A percentile compares a stretch with the other conserved stretches of the same genome.
phyloP scores from a whole-genome alignment of 768 basidiomycete genomes.

The Harrya chromipes region DNA sequence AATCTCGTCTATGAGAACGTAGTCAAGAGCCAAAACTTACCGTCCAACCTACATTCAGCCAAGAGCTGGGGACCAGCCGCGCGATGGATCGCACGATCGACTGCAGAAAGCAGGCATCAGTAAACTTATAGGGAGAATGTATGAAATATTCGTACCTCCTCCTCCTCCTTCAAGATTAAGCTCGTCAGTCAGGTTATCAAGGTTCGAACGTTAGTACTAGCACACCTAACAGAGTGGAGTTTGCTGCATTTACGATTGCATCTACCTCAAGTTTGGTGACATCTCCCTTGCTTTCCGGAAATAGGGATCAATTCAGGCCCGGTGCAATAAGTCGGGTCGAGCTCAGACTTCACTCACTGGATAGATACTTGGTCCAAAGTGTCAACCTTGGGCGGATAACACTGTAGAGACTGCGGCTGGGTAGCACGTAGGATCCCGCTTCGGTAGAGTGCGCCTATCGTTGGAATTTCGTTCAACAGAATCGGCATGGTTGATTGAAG shows the following conservation, averaged over 20 bases:
- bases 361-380: constrained; percentile 62
- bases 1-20: constrained; percentile 37
- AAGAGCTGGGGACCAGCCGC: constrained; percentile 67
- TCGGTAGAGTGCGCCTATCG: constrained; percentile 54
- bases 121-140: background rate
- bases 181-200: background rate
- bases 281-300: constrained; percentile 60
- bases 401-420: constrained; percentile 14
- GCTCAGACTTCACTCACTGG: constrained; percentile 44
- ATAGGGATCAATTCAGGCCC: background rate
- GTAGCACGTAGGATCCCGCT: constrained; percentile 36
- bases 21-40: background rate
- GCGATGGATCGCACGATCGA: constrained; percentile 79
- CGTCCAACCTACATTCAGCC: constrained; percentile 58
- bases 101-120: constrained; percentile 33
- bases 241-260: constrained; percentile 82
- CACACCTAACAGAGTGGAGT: constrained; percentile 63
- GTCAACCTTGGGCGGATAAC: constrained; percentile 35
- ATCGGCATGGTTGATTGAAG: constrained; percentile 16
- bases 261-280: constrained; percentile 72
- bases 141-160: constrained; percentile 49
- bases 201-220: background rate
- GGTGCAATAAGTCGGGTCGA: background rate
- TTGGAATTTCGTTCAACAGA: constrained; percentile 48
- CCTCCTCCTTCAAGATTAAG: constrained; percentile 57